Evolutionary conservation across 495 filamentous ascomycete genomes (phyloP), one percentile per base, ranked within the genome.

Genomic region (Daldinia bambusicola): DNA sequence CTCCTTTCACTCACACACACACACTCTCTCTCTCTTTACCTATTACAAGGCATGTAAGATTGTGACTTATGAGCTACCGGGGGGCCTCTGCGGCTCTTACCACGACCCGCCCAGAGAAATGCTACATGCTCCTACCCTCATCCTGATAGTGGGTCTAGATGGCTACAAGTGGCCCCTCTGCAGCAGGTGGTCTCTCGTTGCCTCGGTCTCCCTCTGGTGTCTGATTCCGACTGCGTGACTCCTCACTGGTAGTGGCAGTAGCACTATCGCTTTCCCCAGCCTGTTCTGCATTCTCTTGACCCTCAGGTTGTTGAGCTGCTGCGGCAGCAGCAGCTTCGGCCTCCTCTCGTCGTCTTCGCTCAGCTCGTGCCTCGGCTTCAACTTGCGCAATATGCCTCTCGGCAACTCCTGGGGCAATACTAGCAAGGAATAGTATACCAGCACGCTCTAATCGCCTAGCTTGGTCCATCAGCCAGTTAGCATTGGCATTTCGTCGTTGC

Each of bases 331-430:
- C 78, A 9, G 80, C 85, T 8, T 79, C 81, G 60, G 84, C 84
- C 58, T 81, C 82, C 55, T 84, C 77, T 51, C 79, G 79, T 66
- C 83, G 74, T 69, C 83, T 79, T 38, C 83, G 85, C 73, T 87
- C 81, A 51, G 84, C 83, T 31, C 83, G 84, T 70, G 89, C 89
- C 7, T 88, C 87, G 4, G 84, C 87, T 72, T 91, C 89, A 40
- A 89, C 83, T 38, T 88, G 89, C 65, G 86, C 84, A 51, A 97
- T 92, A 74, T 95, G 91, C 50, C 92, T 80, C 78, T 97, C 94
- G 0, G 93, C 92, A 13, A 97, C 84, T 7, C 94, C 94, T 0
- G 94, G 94, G 32, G 93, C 88, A 58, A 97, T 81, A 79, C 92
- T 95, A 6, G 93, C 93, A 38, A 97, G 77, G 72, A 97, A 95